phyloP scores from a whole-genome alignment of 257 asterid genomes.

The Pogostemon cablin region DNA sequence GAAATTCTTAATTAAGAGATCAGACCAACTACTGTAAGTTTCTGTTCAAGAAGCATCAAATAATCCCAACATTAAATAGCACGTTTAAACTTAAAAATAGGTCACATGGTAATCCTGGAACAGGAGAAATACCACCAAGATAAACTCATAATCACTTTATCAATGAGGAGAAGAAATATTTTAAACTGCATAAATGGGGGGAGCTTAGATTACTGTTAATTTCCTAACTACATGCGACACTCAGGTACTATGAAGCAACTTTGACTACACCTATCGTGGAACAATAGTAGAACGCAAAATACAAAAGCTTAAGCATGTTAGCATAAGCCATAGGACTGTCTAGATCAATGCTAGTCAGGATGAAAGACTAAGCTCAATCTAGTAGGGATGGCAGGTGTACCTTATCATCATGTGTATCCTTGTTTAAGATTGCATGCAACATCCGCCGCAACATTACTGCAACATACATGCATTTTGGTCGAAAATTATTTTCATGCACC shows the following conservation, averaged over 20 bases:
- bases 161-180: not conserved
- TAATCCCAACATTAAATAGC: not conserved
- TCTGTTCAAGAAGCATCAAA: not conserved
- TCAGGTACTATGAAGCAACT: conserved; percentile 6
- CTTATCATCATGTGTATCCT: conserved; percentile 98
- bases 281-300: not conserved
- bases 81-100: not conserved
- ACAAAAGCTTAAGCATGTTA: conserved; percentile 17
- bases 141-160: not conserved
- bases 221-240: not conserved
- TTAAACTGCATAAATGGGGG: not conserved
- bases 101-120: not conserved
- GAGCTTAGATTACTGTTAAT: conserved; percentile 1
- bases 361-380: conserved; percentile 10
- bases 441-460: conserved; percentile 97
- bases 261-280: not conserved
- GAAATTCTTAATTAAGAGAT: not conserved
- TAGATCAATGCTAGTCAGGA: not conserved
- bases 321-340: not conserved
- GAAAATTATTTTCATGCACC: conserved; percentile 73
- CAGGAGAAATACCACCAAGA: not conserved
- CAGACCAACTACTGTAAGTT: too few relatives aligned
- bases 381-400: conserved; percentile 37
- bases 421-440: conserved; percentile 93
- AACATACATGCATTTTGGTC: conserved; percentile 88